Evolutionary conservation across 139 green algal genomes (phyloP), one percentile per base, ranked within the genome.

Genomic region (Volvox reticuliferus): DNA sequence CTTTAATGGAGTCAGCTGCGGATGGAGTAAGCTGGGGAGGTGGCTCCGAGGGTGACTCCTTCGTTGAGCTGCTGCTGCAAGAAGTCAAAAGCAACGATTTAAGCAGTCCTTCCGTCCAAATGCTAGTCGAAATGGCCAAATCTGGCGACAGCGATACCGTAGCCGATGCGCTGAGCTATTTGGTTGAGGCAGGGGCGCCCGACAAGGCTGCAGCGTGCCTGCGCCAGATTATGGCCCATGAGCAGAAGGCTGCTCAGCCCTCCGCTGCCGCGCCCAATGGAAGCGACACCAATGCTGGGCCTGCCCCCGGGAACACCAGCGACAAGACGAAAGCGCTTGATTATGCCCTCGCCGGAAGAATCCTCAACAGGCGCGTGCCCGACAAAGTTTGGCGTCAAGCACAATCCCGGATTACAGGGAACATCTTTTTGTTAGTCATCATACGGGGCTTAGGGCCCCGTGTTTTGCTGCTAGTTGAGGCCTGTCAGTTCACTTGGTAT

Each of bases 41-140:
- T 50, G 79, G 24, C 18, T 55, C 32, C n/a, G 82, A 79, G 67
- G 83, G 65, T 36, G 83, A 88, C 16, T 88, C 83, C 28, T 91
- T 91, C 32, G 76, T 69, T 12, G 75, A 85, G 2, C 76, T 91
- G 24, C 62, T 91, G 61, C 73, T 91, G 0, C 14, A 79, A 2
- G 87, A 91, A 81, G 95, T 97, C n/a, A 82, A 93, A 81, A 93
- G 94, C 36, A 93, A 93, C 12, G 95, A 95, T 71, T 67, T 94
- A 24, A 93, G 96, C 65, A 96, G 97, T 77, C 44, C 55, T 3
- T 86, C 76, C 13, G 76, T 86, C 24, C 61, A 91, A n/a, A 91
- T 91, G 87, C 87, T 91, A 0, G 33, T 85, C 0, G 75, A 79
- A 19, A 91, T 91, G 87, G 87, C 87, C 32, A 91, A 91, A 55